Percentiles rank a stretch among this genome's conserved stretches.
These are phyloP conservation scores for Ceraceosorus guamensis DNA, from an alignment of 1,284 basidiomycete species.

Conservation along the genomic window DNA sequence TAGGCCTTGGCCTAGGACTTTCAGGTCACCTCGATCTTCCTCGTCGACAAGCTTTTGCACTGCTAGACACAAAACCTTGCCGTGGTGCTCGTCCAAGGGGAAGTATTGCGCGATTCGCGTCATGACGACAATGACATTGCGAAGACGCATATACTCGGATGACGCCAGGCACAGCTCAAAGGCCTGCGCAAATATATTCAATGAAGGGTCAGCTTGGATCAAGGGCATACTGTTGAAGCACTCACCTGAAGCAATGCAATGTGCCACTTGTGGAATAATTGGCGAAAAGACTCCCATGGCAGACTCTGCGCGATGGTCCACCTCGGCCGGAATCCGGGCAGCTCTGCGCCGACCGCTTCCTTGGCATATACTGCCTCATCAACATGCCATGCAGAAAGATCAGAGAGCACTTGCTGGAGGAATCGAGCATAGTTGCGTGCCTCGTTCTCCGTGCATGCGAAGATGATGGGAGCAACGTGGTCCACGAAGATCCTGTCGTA, in stretches of 20 bases:
- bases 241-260: conserved; percentile 55
- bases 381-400: conserved; percentile 68
- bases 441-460: conserved; percentile 90
- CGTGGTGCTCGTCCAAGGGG: conserved; percentile 32
- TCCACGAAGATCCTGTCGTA: conserved; percentile 58
- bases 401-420: conserved; percentile 67
- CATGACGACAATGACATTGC: conserved; percentile 45
- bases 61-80: conserved; percentile 21
- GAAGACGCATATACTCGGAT: conserved; percentile 43
- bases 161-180: conserved; percentile 34
- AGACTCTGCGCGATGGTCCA: conserved; percentile 54
- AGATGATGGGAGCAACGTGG: conserved; percentile 64
- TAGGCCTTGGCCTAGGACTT: conserved; percentile 42
- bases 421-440: conserved; percentile 81
- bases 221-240: background rate
- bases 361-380: conserved; percentile 55
- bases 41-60: conserved; percentile 24
- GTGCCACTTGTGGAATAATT: conserved; percentile 74
- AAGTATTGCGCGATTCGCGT: conserved; percentile 36
- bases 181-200: conserved; percentile 5
- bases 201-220: conserved; percentile 21
- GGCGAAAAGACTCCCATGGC: conserved; percentile 64
- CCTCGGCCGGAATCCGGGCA: conserved; percentile 41
- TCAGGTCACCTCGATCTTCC: conserved; percentile 42
- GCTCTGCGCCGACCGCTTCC: conserved; percentile 51